Evolutionary conservation across 257 asterid genomes (phyloP), one percentile per base, ranked within the genome.

Genomic region (Leonotis leonurus): DNA sequence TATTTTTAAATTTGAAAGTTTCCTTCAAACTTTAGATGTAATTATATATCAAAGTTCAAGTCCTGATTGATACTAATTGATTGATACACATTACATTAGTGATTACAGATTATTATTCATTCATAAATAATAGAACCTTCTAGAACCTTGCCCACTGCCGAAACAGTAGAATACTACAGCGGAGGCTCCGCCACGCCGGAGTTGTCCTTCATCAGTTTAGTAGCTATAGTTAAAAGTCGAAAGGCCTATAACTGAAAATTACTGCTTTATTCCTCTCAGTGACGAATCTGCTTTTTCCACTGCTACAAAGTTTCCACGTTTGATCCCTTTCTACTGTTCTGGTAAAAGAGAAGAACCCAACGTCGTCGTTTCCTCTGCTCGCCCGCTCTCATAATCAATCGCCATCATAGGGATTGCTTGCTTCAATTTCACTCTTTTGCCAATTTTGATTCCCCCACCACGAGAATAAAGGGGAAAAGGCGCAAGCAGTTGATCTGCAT

Each of bases 391-490:
- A 30, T 14, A 24, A 27, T 74, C 71, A 52, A 13, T 64, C 11
- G 55, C 53, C 60, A 44, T 71, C 63, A 22, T 57, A 64, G 59
- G 45, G 64, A 68, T 70, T 65, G 74, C 71, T 70, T 65, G 74
- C 71, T 50, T 71, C 65, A 62, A 8, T 70, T 46, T 56, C 72
- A 46, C 72, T 62, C 53, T 59, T 58, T 67, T 32, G 30, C 48
- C 43, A 36, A 46, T 48, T 64, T 65, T 70, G 53, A 52, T 59
- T 73, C 62, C 44, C 45, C 21, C 5, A 45, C 48, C 41, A n/a
- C 13, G 6, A 33, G 9, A 33, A 44, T 21, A 17, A 27, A 4
- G 32, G 17, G 53, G 39, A 13, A 64, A 14, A 36, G 14, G 46
- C 16, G 17, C 32, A 39, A 17, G 16, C 54, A 52, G 62, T 59